These are phyloP conservation scores for Fusarium concolor DNA, from an alignment of 2,329 filamentous ascomycete genomes.

Conservation along the genomic window DNA sequence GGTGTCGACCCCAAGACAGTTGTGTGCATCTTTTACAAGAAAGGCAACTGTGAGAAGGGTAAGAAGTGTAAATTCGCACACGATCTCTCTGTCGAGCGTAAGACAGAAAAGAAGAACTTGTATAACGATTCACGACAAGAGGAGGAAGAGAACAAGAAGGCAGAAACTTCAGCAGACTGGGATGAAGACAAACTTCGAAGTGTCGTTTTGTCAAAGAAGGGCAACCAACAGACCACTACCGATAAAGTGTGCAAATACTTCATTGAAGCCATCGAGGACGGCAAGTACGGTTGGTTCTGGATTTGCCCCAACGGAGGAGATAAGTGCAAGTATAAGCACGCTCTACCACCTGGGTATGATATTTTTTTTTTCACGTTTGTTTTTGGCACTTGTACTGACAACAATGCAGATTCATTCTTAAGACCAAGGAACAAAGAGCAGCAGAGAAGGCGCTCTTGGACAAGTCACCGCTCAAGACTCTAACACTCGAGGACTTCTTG, in stretches of 20 bases:
- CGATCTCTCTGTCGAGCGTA: slow-evolving; percentile 88
- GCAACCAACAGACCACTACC: slow-evolving; percentile 93
- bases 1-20: slow-evolving; percentile 98
- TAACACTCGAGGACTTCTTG: slow-evolving; percentile 96
- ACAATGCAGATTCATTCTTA: slow-evolving; percentile 82
- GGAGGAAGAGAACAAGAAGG: slow-evolving; percentile 76
- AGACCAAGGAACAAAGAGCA: slow-evolving; percentile 96
- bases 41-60: slow-evolving; percentile 96
- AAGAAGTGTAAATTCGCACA: slow-evolving; percentile 99
- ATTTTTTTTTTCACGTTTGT: background rate
- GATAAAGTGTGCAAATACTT: slow-evolving; percentile 99
- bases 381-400: slow-evolving; percentile 40
- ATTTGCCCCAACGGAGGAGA: slow-evolving; percentile 95
- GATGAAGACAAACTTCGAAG: slow-evolving; percentile 94
- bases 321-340: slow-evolving; percentile 99
- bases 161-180: slow-evolving; percentile 95
- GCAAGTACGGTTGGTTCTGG: slow-evolving; percentile 99
- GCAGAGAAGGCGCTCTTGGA: slow-evolving; percentile 96
- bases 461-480: slow-evolving; percentile 92
- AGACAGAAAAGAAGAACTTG: slow-evolving; percentile 90
- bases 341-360: slow-evolving; percentile 89
- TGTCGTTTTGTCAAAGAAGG: slow-evolving; percentile 95
- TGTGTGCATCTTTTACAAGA: slow-evolving; percentile 96
- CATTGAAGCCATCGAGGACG: slow-evolving; percentile 95
- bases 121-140: slow-evolving; percentile 85